A percentile compares a stretch with the other conserved stretches of the same genome.
These are phyloP conservation scores for Mycosphaerella arachidis DNA, from an alignment of 2,329 filamentous ascomycete species.

Conservation along the genomic window DNA sequence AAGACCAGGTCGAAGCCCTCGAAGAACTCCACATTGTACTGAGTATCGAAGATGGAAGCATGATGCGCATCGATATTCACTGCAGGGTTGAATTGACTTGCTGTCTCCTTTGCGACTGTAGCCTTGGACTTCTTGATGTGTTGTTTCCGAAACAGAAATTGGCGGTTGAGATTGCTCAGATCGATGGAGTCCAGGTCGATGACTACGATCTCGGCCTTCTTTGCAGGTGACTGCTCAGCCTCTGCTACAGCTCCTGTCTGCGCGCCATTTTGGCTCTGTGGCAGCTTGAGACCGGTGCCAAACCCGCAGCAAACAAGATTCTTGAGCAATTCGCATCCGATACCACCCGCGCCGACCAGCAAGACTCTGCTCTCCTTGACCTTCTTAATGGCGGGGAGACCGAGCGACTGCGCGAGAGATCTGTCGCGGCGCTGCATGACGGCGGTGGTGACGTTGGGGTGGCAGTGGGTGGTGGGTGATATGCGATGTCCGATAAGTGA, in stretches of 20 bases:
- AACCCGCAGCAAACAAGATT: constrained; percentile 91
- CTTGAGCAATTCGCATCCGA: constrained; percentile 96
- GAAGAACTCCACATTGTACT: constrained; percentile 89
- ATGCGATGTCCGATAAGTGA: not conserved
- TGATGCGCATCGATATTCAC: constrained; percentile 85
- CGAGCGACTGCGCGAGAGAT: constrained; percentile 60
- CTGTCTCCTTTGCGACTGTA: constrained; percentile 87
- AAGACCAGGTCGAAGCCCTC: constrained; percentile 78
- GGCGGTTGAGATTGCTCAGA: constrained; percentile 92
- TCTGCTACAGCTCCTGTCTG: not conserved
- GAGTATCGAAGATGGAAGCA: constrained; percentile 86
- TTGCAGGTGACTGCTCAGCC: not conserved
- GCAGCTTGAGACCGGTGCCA: constrained; percentile 42
- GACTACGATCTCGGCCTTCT: constrained; percentile 67
- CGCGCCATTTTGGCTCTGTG: constrained; percentile 3
- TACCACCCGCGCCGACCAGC: constrained; percentile 93
- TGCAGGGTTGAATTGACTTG: constrained; percentile 81
- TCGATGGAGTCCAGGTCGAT: constrained; percentile 98
- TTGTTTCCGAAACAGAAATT: constrained; percentile 93
- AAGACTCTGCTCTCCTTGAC: constrained; percentile 51
- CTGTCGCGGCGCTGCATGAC: constrained; percentile 46
- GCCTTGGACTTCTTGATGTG: constrained; percentile 98
- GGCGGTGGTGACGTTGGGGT: constrained; percentile 6
- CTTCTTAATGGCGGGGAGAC: constrained; percentile 53
- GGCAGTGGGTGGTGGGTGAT: not conserved